Base-by-base conservation (phyloP, 495 filamentous ascomycete genomes). In the Evansstolkia leycettana region DNA sequence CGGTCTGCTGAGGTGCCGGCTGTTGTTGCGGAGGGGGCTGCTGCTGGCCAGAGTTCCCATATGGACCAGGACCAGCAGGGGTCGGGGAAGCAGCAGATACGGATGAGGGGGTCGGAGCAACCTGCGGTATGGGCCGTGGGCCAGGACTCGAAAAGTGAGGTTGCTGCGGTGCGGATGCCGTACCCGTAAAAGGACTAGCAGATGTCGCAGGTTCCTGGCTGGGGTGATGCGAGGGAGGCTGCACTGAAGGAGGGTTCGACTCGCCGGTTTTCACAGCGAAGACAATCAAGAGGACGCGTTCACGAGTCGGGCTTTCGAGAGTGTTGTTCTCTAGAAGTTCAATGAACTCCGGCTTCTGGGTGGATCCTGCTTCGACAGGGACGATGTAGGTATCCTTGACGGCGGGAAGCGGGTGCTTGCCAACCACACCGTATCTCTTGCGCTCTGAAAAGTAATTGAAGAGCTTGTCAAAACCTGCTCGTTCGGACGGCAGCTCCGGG, bases 341-440 rank as follows among this genome's bases (percentile, higher is more conserved):
- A 43, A 93, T 69, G 46, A 90, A 89, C 28, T 85, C 80, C 0
- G 80, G 80, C 38, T 64, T 66, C 25, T 61, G 66, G 14, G 51
- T 62, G 11, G 59, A 47, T 24, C 76, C 80, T 7, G 75, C 66
- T 25, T 79, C 67, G n/a, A 85, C 69, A 8, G 81, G 78, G 14
- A 85, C 70, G n/a, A 87, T 58, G 41, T 87, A 87, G 2, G 76
- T 82, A 43, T 87, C 82, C 28, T 80, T 77, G 31, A 85, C 76
- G 17, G 78, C 79, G n/a, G 61, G 35, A 20, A 72, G 55, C 0
- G 75, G 65, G 15, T 81, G 82, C 39, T 80, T 78, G 3, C 76
- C 76, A 7, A 90, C 64, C 5, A 93, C 86, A 15, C 85, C 87
- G 49, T 89, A 94, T 19, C 82, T 65, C 34, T 80, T 73, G 43